Percentiles rank a stretch among this genome's conserved stretches.
Conservation (phyloP, 192 early-diverging fungal genomes). For the Gonapodya sp. region DNA sequence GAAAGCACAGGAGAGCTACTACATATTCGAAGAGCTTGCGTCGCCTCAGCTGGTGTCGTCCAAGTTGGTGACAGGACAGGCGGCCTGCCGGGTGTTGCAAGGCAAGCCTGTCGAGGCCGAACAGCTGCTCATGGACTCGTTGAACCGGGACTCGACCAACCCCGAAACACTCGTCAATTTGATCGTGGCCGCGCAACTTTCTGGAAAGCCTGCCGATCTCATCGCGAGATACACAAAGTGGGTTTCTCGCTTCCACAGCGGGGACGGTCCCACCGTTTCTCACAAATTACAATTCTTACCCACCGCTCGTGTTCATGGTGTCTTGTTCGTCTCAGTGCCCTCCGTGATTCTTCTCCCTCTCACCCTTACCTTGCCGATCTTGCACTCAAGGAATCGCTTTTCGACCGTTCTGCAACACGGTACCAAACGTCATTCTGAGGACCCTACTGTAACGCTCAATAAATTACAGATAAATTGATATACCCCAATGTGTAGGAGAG, state of each 20-base stretch:
- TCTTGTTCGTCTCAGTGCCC: constrained; percentile 38
- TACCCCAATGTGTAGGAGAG: too few species aligned
- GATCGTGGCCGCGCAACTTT: constrained; percentile 59
- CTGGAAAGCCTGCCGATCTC: constrained; percentile 58
- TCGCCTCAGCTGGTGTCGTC: constrained; percentile 59
- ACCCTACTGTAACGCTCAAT: too few species aligned
- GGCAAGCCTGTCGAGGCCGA: constrained; percentile 77
- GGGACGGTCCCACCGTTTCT: not conserved
- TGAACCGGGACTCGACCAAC: constrained; percentile 58
- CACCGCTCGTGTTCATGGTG: not conserved
- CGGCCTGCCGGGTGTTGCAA: constrained; percentile 70
- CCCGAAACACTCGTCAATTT: constrained; percentile 83
- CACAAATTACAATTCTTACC: not conserved
- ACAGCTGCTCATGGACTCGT: constrained; percentile 62
- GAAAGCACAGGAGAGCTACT: constrained; percentile 79
- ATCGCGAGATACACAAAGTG: constrained; percentile 56
- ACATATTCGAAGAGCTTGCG: constrained; percentile 86
- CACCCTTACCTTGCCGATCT: constrained; percentile 73
- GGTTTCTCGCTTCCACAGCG: constrained; percentile 9
- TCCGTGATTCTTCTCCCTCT: constrained; percentile 59
- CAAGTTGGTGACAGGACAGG: constrained; percentile 68
- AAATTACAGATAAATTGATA: too few species aligned
- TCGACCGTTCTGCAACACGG: constrained; percentile 59
- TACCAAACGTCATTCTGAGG: constrained; percentile 18
- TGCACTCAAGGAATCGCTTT: constrained; percentile 66